Percentiles rank a stretch among this genome's conserved stretches.
These are phyloP conservation scores for Aristolochia fimbriata DNA, from an alignment of 164 flowering plant genomes.

Conservation along the genomic window DNA sequence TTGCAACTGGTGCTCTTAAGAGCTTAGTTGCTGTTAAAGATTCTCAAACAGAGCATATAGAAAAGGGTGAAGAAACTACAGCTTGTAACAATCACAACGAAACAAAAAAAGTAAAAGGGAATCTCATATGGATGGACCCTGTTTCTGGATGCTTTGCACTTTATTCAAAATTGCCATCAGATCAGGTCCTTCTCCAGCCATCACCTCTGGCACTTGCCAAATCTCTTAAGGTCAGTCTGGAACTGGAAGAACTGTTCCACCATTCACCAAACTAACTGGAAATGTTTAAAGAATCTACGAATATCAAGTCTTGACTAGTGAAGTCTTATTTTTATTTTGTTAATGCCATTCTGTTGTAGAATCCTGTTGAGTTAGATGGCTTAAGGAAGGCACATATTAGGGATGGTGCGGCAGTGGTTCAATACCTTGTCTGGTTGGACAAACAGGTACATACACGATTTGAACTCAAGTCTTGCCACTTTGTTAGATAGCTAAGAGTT, in stretches of 20 bases:
- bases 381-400: conserved; percentile 76
- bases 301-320: not conserved
- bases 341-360: conserved; percentile 26
- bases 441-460: conserved; percentile 40
- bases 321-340: not conserved
- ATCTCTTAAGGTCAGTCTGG: conserved; percentile 65
- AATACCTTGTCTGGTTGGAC: conserved; percentile 90
- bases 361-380: conserved; percentile 91
- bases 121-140: conserved; percentile 74
- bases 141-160: conserved; percentile 79
- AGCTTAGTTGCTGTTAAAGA: conserved; percentile 10
- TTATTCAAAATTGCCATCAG: conserved; percentile 56
- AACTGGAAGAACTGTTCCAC: not conserved
- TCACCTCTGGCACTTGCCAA: conserved; percentile 93
- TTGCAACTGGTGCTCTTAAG: conserved; percentile 50
- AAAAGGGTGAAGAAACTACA: conserved; percentile 9
- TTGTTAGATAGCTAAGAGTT: too few relatives aligned
- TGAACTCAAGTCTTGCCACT: too few relatives aligned
- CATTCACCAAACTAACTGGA: not conserved
- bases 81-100: conserved; percentile 13
- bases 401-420: conserved; percentile 98
- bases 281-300: not conserved
- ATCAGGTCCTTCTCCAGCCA: conserved; percentile 57
- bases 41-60: conserved; percentile 3
- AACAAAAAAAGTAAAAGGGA: conserved; percentile 16